A percentile compares a stretch with the other conserved stretches of the same genome.
phyloP scores from a whole-genome alignment of 495 filamentous ascomycete species.

The Neurospora sp. region DNA sequence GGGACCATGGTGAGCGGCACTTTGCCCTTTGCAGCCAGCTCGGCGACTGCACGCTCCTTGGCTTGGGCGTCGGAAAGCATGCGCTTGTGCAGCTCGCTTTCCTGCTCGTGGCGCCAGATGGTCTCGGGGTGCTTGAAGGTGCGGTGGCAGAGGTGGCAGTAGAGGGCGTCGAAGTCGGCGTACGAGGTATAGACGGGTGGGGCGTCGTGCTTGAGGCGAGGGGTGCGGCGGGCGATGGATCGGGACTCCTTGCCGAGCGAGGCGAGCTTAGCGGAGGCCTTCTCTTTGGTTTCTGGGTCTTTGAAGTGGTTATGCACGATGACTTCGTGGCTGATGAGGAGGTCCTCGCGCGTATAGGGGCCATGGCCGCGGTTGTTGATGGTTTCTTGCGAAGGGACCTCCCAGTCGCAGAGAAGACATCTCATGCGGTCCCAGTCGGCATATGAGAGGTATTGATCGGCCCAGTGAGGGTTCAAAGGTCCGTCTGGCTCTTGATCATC shows the following conservation, averaged over 20 bases:
- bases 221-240: slow-evolving; percentile 16
- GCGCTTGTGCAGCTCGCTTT: slow-evolving; percentile 60
- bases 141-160: slow-evolving; percentile 68
- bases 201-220: slow-evolving; percentile 13
- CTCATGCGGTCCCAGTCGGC: slow-evolving; percentile 23
- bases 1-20: slow-evolving; percentile 32
- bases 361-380: slow-evolving; percentile 10
- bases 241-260: slow-evolving; percentile 15
- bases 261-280: slow-evolving; percentile 22
- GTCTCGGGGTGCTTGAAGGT: slow-evolving; percentile 60
- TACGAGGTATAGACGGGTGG: slow-evolving; percentile 42
- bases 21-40: slow-evolving; percentile 49
- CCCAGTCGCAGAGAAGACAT: slow-evolving; percentile 25
- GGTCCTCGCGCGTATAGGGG: slow-evolving; percentile 15
- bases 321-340: slow-evolving; percentile 24
- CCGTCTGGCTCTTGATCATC: slow-evolving; percentile 11
- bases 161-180: slow-evolving; percentile 57
- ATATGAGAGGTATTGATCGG: slow-evolving; percentile 21
- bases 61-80: slow-evolving; percentile 55
- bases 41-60: slow-evolving; percentile 43
- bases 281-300: slow-evolving; percentile 21
- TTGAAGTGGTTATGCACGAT: slow-evolving; percentile 17
- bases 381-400: slow-evolving; percentile 12
- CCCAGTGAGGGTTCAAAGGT: slow-evolving; percentile 11
- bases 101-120: slow-evolving; percentile 66